Evolutionary conservation across 257 asterid species (phyloP).

Genomic region (Lycium ferocissimum): DNA sequence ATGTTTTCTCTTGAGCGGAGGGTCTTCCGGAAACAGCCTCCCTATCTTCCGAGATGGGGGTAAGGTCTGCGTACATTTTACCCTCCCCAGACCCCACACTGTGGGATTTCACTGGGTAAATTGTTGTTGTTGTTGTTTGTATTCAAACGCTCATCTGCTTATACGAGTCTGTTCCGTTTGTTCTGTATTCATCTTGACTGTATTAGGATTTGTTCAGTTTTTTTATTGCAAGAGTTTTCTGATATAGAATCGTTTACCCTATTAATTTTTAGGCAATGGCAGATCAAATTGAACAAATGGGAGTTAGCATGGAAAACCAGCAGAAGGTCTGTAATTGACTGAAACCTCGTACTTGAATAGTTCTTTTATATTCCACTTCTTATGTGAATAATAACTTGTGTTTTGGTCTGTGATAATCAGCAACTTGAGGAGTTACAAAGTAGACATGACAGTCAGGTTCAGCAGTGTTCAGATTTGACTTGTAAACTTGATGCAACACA

Average conservation of each 20-base stretch:
- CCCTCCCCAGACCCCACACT: too few relatives aligned
- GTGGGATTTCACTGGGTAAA: too few relatives aligned
- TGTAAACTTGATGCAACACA: constrained; percentile 65
- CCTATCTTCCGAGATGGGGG: too few relatives aligned
- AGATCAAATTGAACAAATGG: constrained; percentile 90
- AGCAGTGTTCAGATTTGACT: constrained; percentile 64
- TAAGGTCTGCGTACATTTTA: too few relatives aligned
- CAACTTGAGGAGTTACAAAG: constrained; percentile 65
- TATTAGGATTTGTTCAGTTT: constrained; percentile 1
- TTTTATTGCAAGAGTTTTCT: neutral
- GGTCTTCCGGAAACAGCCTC: too few relatives aligned
- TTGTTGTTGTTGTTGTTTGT: too few relatives aligned
- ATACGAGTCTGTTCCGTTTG: neutral
- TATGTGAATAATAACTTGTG: neutral
- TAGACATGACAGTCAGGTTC: constrained; percentile 62
- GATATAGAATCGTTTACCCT: neutral
- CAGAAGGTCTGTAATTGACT: constrained; percentile 56
- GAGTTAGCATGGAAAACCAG: constrained; percentile 65
- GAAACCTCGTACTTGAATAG: neutral
- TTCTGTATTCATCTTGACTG: neutral
- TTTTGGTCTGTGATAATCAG: constrained; percentile 45
- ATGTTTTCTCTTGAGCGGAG: too few relatives aligned
- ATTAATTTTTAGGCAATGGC: constrained; percentile 73
- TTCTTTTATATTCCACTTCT: neutral
- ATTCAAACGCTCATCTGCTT: neutral